Evolutionary conservation across 2,329 filamentous ascomycete genomes (phyloP).

Genomic region (Penicillium vulpinum): DNA sequence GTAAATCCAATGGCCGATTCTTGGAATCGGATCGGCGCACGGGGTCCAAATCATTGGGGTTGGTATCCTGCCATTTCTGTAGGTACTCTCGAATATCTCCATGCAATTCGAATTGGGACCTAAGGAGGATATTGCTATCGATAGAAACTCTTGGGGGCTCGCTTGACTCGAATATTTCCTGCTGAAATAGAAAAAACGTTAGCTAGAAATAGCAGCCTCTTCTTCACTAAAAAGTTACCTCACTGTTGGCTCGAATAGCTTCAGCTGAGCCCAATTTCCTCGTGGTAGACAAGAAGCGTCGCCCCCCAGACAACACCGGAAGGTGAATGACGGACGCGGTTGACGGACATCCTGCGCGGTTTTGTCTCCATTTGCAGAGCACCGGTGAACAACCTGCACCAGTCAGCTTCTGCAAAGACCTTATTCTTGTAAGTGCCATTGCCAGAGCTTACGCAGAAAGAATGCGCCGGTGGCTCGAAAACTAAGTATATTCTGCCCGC

Average conservation of each 20-base stretch:
- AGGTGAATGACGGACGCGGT: not conserved
- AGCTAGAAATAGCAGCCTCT: not conserved
- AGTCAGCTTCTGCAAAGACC: slow-evolving; percentile 14
- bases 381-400: slow-evolving; percentile 13
- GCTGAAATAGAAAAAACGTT: not conserved
- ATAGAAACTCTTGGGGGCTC: not conserved
- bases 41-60: slow-evolving; percentile 33
- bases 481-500: slow-evolving; percentile 13
- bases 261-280: slow-evolving; percentile 8
- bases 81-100: slow-evolving; percentile 45
- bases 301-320: not conserved
- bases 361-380: slow-evolving; percentile 12
- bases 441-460: slow-evolving; percentile 21
- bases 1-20: slow-evolving; percentile 7
- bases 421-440: slow-evolving; percentile 25
- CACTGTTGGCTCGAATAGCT: not conserved
- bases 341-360: slow-evolving; percentile 3
- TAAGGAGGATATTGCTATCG: slow-evolving; percentile 29
- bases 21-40: slow-evolving; percentile 25
- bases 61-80: slow-evolving; percentile 40
- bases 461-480: slow-evolving; percentile 12
- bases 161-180: not conserved
- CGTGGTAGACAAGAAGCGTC: slow-evolving; percentile 12
- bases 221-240: not conserved
- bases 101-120: slow-evolving; percentile 38